Evolutionary conservation across 2,329 filamentous ascomycete species (phyloP), one percentile per base, ranked within the genome.

Genomic region (Dothiorella sarmentorum): DNA sequence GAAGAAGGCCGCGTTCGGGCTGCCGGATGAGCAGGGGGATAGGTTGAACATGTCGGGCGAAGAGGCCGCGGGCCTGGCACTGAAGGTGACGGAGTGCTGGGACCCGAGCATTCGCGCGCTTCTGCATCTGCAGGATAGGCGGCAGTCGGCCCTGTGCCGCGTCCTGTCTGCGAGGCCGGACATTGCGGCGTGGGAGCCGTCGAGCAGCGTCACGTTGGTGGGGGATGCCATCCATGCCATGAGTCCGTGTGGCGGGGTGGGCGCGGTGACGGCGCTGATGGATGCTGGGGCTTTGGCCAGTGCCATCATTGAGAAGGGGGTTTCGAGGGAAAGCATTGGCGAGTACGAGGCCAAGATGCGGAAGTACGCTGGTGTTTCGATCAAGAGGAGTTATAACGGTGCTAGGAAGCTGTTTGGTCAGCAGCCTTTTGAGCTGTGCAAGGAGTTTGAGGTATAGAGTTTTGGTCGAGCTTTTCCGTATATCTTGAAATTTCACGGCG

Each of bases 171-270:
- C 69, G 0, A 62, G 65, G 15, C 69, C 67, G 11, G 66, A 69
- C 2, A 67, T 75, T 11, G 66, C 68, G 3, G 60, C 65, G 0
- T 74, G 72, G 71, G 45, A 65, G 40, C 62, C 71, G 15, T 24
- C 40, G 17, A 67, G 66, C 18, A 43, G 62, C 7, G 73, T 79
- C 1, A 78, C 76, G 0, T 60, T 79, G 2, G 69, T 79, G 20
- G 77, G 77, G 9, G 77, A 79, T 58, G 74, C 77, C 1, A 73
- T 74, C 3, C 77, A 79, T 64, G 68, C 72, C 1, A 78, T 79
- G 76, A 75, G 75, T 1, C 77, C 77, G 1, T 76, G 75, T 3
- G 76, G 76, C 17, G 77, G 74, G 0, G 73, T 75, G 49, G 77
- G 77, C 15, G 77, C 76, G 1, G 78, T 78, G 53, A 78, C 76